Percentiles rank a stretch among this genome's conserved stretches.
These are phyloP conservation scores for Hevea brasiliensis DNA, from an alignment of 345 rosid species.

Conservation along the genomic window DNA sequence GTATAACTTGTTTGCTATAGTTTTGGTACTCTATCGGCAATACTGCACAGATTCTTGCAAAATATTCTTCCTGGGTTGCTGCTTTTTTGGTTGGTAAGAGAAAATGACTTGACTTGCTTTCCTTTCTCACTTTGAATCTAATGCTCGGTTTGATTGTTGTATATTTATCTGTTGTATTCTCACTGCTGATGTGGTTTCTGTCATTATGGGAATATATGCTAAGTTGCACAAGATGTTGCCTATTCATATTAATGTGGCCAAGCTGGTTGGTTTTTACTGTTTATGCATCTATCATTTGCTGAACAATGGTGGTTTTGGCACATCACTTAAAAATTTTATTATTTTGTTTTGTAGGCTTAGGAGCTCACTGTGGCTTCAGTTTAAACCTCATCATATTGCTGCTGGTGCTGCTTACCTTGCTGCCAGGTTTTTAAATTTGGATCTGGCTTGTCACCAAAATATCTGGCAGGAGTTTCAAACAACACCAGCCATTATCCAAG, in stretches of 20 bases:
- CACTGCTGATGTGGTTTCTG: constrained; percentile 22
- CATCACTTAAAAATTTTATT: neutral
- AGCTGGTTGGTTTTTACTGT: constrained; percentile 33
- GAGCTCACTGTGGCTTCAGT: constrained; percentile 84
- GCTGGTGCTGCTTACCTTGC: constrained; percentile 84
- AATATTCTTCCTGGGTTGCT: constrained; percentile 53
- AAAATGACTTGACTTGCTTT: constrained; percentile 39
- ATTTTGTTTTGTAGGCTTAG: constrained; percentile 59
- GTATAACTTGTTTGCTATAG: constrained; percentile 53
- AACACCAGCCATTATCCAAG: constrained; percentile 65
- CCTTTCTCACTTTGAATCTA: constrained; percentile 22
- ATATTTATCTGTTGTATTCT: constrained; percentile 19
- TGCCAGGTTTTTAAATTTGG: constrained; percentile 54
- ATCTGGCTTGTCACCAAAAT: constrained; percentile 52
- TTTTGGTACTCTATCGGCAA: constrained; percentile 61
- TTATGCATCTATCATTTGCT: constrained; percentile 8
- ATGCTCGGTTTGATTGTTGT: constrained; percentile 12
- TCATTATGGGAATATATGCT: constrained; percentile 28
- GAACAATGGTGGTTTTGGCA: neutral
- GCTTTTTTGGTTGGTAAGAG: constrained; percentile 76
- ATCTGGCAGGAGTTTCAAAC: constrained; percentile 71
- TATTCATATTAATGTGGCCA: constrained; percentile 10
- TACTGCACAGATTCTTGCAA: constrained; percentile 75
- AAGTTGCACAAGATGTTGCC: constrained; percentile 28
- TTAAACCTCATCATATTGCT: constrained; percentile 76